Evolutionary conservation across 2,329 filamentous ascomycete genomes (phyloP).

Genomic region (Phoma sp.): DNA sequence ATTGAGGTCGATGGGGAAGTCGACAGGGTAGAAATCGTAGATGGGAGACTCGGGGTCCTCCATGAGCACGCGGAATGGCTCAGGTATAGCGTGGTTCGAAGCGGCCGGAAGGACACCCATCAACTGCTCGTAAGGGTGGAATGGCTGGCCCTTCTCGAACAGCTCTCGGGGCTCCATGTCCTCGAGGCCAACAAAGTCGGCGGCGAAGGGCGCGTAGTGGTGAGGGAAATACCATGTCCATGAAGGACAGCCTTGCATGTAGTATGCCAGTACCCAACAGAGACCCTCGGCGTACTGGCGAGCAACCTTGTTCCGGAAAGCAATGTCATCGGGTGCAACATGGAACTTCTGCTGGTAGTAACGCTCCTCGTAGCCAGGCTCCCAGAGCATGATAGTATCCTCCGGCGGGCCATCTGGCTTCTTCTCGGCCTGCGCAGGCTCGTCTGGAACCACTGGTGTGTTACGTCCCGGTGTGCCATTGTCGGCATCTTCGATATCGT

Average conservation of each 20-base stretch:
- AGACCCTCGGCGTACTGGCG: conserved; percentile 93
- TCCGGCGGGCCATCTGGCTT: conserved; percentile 66
- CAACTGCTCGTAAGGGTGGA: conserved; percentile 92
- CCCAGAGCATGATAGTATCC: conserved; percentile 91
- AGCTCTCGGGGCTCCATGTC: conserved; percentile 71
- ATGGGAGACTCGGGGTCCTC: conserved; percentile 85
- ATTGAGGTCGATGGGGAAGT: conserved; percentile 92
- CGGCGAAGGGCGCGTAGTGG: conserved; percentile 96
- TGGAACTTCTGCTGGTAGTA: conserved; percentile 98
- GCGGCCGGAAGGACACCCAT: conserved; percentile 97
- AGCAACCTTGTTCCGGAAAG: conserved; percentile 87
- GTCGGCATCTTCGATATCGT: conserved; percentile 68
- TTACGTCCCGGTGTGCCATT: conserved; percentile 65
- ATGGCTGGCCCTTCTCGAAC: conserved; percentile 82
- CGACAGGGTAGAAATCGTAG: conserved; percentile 95
- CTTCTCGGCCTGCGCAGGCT: conserved; percentile 52
- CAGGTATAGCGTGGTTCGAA: conserved; percentile 88
- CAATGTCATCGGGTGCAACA: conserved; percentile 77
- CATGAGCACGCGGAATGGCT: conserved; percentile 91
- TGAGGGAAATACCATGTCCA: conserved; percentile 99
- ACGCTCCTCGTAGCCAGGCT: conserved; percentile 90
- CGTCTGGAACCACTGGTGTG: conserved; percentile 58
- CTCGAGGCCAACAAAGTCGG: conserved; percentile 85
- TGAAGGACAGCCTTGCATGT: conserved; percentile 96
- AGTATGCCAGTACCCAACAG: conserved; percentile 94